phyloP scores from a whole-genome alignment of 306 rosid genomes.

The Cercis canadensis region DNA sequence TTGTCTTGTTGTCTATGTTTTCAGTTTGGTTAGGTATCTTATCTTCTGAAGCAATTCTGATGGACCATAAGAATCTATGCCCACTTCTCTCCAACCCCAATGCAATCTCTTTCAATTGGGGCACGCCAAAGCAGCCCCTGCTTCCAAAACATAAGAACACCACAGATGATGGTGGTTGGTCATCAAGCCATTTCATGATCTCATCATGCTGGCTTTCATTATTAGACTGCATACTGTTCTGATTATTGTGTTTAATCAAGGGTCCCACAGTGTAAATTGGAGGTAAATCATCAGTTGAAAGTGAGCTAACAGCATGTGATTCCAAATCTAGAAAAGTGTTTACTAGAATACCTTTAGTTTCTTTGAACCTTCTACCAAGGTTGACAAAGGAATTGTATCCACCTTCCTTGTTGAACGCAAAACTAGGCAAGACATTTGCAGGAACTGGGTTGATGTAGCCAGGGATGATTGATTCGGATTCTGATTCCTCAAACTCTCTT shows the following conservation, averaged over 20 bases:
- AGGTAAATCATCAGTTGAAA: conserved; percentile 13
- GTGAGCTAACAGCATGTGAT: conserved; percentile 38
- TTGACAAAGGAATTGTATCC: not conserved
- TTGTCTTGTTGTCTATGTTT: not conserved
- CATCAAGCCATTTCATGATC: conserved; percentile 53
- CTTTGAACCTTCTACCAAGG: conserved; percentile 25
- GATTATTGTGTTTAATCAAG: conserved; percentile 19
- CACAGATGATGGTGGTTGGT: conserved; percentile 45
- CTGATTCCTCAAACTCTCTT: conserved; percentile 8
- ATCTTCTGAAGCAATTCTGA: not conserved
- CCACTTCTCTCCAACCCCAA: conserved; percentile 38
- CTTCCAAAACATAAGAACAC: conserved; percentile 58
- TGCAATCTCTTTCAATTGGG: conserved; percentile 49
- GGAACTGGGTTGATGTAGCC: too few relatives aligned
- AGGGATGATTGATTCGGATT: conserved; percentile 31
- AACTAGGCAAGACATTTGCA: conserved; percentile 3
- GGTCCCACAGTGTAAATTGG: conserved; percentile 51
- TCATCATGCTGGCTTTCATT: not conserved
- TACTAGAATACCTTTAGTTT: conserved; percentile 40
- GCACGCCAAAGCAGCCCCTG: conserved; percentile 30
- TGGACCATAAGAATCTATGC: conserved; percentile 34
- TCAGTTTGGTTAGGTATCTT: not conserved
- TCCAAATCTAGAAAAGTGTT: conserved; percentile 43
- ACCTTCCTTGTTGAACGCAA: conserved; percentile 4
- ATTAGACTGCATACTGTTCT: not conserved